Evolutionary conservation across 2,329 filamentous ascomycete genomes (phyloP), one percentile per base, ranked within the genome.

Genomic region (Scopulariopsis brevicaulis): DNA sequence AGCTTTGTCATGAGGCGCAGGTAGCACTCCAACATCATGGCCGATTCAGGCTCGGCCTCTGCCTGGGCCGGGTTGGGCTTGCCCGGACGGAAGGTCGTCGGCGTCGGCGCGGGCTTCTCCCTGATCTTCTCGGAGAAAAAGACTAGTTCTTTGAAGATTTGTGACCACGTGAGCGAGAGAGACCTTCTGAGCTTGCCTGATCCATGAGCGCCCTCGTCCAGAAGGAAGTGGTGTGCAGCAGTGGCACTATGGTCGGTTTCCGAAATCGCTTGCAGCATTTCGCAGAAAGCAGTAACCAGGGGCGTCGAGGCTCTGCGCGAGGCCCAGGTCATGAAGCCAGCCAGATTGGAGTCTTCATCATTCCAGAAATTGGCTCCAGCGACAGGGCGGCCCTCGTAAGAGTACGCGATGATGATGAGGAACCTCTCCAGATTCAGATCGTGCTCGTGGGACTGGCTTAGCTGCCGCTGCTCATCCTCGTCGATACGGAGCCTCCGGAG

Each of bases 261-360:
- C 0, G 94, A 90, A 54, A 99, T 86, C 1, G 92, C 87, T 66
- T 91, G 89, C 18, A 99, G 77, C 85, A 99, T 93, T 68, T 97
- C 93, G 70, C 94, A 99, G 65, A 97, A 99, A 14, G 93, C 92
- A 61, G 90, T 94, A 60, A 96, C 92, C 25, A 96, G 81, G n/a
- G 94, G 94, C 0, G 95, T 96, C 0, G 95, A 96, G 60, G 96
- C 91, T 65, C 94, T 82, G 64, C 90, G 87, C 3, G 94, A 96
- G n/a, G 92, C 89, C 94, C 94, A 99, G 62, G 96, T 89, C 68
- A 99, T 80, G 68, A 99, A 99, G 0, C 94, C 94, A 62, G 92
- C 89, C 35, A 99, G 76, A 64, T 96, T 96, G 67, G 91, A 91
- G 65, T 99, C 94, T 1, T 88, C 85, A 67, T 96, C 92, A 35